A percentile compares a stretch with the other conserved stretches of the same genome.
phyloP scores from a whole-genome alignment of 176 grass and related monocot species.

The Aegilops umbellulata region DNA sequence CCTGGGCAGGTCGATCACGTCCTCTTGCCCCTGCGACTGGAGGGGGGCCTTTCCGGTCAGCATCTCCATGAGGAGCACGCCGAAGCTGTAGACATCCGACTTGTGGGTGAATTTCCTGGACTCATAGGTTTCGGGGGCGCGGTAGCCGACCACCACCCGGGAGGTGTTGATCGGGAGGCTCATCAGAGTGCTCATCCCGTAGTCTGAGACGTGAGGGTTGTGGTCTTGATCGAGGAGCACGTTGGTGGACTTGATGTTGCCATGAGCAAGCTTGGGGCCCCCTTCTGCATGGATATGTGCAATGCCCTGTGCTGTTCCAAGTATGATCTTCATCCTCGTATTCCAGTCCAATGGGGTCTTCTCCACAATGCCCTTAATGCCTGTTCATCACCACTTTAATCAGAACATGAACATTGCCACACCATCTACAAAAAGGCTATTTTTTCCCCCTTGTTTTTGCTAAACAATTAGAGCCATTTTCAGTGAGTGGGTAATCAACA shows the following conservation, averaged over 20 bases:
- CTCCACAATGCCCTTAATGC: constrained; percentile 53
- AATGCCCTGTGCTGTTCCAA: constrained; percentile 67
- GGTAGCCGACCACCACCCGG: constrained; percentile 54
- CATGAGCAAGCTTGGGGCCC: constrained; percentile 76
- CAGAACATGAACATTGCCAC: background rate
- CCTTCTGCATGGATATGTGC: constrained; percentile 80
- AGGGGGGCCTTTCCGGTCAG: constrained; percentile 91
- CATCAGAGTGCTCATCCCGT: constrained; percentile 60
- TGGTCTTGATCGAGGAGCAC: constrained; percentile 72
- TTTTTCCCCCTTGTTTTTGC: too few species aligned
- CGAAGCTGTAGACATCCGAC: constrained; percentile 91
- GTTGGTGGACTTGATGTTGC: constrained; percentile 97
- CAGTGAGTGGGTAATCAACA: background rate
- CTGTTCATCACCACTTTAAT: constrained; percentile 46
- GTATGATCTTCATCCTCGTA: constrained; percentile 76
- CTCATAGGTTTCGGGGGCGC: constrained; percentile 81
- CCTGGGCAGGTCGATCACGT: constrained; percentile 66
- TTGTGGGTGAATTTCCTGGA: constrained; percentile 82
- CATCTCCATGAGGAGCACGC: constrained; percentile 94
- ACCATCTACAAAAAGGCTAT: too few species aligned
- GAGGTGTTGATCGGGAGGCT: constrained; percentile 67
- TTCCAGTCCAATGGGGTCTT: constrained; percentile 77
- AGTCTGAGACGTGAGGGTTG: constrained; percentile 74
- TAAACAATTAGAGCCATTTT: constrained; percentile 3
- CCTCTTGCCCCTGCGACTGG: constrained; percentile 81